Percentiles rank a stretch among this genome's conserved stretches.
These are phyloP conservation scores for Leucocoprinus birnbaumii DNA, from an alignment of 768 basidiomycete species.

Conservation along the genomic window DNA sequence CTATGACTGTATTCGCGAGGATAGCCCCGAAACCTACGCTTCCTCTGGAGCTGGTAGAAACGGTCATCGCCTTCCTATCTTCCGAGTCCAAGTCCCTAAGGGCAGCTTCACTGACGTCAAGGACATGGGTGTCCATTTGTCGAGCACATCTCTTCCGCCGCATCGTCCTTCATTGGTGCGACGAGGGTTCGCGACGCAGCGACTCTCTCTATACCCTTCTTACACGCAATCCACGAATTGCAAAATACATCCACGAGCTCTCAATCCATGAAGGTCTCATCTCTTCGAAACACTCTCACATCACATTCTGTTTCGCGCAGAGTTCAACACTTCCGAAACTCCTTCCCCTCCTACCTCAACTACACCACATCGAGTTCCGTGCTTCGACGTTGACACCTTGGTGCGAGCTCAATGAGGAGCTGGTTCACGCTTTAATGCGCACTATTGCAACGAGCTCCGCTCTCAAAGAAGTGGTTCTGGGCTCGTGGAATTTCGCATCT, in stretches of 20 bases:
- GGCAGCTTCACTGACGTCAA: conserved; percentile 2
- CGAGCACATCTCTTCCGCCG: conserved; percentile 9
- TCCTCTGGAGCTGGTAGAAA: conserved; percentile 8
- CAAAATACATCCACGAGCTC: conserved; percentile 10
- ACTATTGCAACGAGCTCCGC: not conserved
- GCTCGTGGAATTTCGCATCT: conserved; percentile 11
- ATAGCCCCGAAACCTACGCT: not conserved
- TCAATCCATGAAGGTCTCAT: conserved; percentile 10
- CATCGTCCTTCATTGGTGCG: conserved; percentile 12
- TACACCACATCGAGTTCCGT: conserved; percentile 7
- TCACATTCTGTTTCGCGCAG: conserved; percentile 7
- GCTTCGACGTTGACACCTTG: conserved; percentile 9
- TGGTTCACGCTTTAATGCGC: conserved; percentile 1
- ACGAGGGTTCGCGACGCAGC: conserved; percentile 4
- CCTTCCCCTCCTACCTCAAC: conserved; percentile 7
- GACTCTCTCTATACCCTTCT: conserved; percentile 3
- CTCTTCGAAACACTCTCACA: conserved; percentile 1
- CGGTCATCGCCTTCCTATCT: conserved; percentile 3
- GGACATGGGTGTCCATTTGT: conserved; percentile 9
- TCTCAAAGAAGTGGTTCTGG: conserved; percentile 5
- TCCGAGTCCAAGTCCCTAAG: conserved; percentile 8
- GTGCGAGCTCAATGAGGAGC: conserved; percentile 11
- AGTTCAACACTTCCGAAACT: conserved; percentile 6
- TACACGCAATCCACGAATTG: not conserved
- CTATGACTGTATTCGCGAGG: not conserved